A percentile compares a stretch with the other conserved stretches of the same genome.
Evolutionary conservation across 2,329 filamentous ascomycete genomes (phyloP).

Genomic region (Apiospora pterosperma): DNA sequence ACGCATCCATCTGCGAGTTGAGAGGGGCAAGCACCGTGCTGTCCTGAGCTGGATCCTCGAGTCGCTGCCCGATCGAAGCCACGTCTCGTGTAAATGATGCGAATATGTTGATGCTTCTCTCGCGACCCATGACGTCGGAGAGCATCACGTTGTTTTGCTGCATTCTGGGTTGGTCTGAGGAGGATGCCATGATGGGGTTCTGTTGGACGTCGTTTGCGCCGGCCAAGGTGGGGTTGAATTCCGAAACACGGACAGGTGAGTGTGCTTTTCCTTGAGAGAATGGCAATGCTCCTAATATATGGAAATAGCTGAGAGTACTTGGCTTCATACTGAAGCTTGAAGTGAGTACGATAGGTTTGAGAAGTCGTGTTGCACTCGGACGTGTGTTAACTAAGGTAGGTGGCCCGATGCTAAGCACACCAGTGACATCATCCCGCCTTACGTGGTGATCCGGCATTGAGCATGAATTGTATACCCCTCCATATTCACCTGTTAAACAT

Average conservation of each 20-base stretch:
- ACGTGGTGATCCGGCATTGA: not conserved
- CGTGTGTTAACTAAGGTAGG: not conserved
- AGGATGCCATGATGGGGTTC: slow-evolving; percentile 21
- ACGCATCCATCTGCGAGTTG: slow-evolving; percentile 73
- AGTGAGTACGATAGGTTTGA: not conserved
- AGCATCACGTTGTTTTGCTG: slow-evolving; percentile 59
- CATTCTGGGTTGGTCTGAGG: slow-evolving; percentile 2
- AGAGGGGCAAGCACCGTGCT: slow-evolving; percentile 85
- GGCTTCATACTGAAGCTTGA: slow-evolving; percentile 3
- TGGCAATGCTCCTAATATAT: not conserved
- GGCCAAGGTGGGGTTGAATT: not conserved
- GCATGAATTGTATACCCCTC: not conserved
- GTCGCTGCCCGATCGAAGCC: slow-evolving; percentile 61
- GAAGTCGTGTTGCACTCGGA: not conserved
- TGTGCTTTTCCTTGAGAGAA: not conserved
- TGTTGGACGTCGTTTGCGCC: not conserved
- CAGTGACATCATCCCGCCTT: not conserved
- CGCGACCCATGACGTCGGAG: slow-evolving; percentile 78
- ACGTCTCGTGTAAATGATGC: slow-evolving; percentile 77
- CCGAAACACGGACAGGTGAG: not conserved
- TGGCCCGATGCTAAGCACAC: not conserved
- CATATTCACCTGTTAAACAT: too few relatives aligned
- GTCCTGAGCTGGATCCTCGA: slow-evolving; percentile 64
- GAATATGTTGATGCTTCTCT: slow-evolving; percentile 80
- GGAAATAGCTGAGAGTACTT: not conserved